phyloP scores from a whole-genome alignment of 208 protist species.

The Leptomonas pyrrhocoris region DNA sequence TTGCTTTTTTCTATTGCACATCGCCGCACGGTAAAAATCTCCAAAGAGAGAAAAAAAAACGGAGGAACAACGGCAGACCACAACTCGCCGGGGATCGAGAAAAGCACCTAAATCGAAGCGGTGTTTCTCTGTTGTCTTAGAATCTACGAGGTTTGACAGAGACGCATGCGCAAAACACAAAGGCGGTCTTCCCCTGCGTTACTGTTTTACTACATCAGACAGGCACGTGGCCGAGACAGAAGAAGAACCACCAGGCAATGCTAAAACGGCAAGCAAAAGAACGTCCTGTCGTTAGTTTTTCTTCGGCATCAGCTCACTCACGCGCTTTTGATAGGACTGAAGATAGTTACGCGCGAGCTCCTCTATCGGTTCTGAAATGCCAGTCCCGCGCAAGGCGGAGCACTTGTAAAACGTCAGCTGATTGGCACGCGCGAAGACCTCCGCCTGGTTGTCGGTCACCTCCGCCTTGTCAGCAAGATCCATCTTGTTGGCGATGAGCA shows the following conservation, averaged over 20 bases:
- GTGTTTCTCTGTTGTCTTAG: too few species aligned
- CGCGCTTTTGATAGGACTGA: constrained; percentile 75
- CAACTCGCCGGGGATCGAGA: neutral
- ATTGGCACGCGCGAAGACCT: constrained; percentile 75
- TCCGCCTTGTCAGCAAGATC: constrained; percentile 88
- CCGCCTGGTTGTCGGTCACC: constrained; percentile 86
- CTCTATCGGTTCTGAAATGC: constrained; percentile 82
- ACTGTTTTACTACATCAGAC: neutral
- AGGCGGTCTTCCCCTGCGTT: too few species aligned
- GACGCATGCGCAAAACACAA: neutral
- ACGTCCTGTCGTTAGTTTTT: neutral
- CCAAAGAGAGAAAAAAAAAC: neutral
- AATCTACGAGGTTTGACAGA: too few species aligned
- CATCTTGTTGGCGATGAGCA: constrained; percentile 89
- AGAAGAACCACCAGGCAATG: neutral
- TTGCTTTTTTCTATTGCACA: constrained; percentile 17
- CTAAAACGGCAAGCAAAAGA: neutral
- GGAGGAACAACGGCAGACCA: neutral
- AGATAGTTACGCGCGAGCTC: constrained; percentile 71
- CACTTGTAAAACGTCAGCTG: constrained; percentile 86
- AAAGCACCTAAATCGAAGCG: neutral
- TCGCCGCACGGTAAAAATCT: constrained; percentile 1
- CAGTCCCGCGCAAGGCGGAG: constrained; percentile 83
- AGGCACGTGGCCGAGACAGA: neutral
- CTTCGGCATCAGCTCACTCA: constrained; percentile 31